Evolutionary conservation across 2,329 filamentous ascomycete species (phyloP).

Genomic region (Neopestalotiopsis clavispora): DNA sequence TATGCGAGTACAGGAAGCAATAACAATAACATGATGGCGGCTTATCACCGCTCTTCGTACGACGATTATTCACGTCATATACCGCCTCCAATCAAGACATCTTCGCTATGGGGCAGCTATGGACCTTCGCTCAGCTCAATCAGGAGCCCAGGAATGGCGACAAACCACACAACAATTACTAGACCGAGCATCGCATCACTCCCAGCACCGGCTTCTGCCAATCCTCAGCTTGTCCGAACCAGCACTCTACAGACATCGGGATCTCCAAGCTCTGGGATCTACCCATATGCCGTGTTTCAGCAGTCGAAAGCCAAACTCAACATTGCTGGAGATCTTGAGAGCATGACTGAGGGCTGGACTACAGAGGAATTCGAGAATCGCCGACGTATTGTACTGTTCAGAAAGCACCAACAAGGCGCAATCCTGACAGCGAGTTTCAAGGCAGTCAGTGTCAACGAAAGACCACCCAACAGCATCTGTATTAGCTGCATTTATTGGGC

Average conservation of each 20-base stretch:
- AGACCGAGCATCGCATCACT: slow-evolving; percentile 53
- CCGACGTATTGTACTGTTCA: slow-evolving; percentile 87
- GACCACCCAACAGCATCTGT: slow-evolving; percentile 83
- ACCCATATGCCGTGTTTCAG: slow-evolving; percentile 81
- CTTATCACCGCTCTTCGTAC: slow-evolving; percentile 59
- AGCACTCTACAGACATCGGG: slow-evolving; percentile 53
- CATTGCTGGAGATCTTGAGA: slow-evolving; percentile 82
- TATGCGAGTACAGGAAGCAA: slow-evolving; percentile 39
- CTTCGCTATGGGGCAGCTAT: slow-evolving; percentile 50
- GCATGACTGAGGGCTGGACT: slow-evolving; percentile 85
- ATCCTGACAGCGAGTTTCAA: slow-evolving; percentile 83
- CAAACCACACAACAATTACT: slow-evolving; percentile 44
- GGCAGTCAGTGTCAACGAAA: slow-evolving; percentile 77
- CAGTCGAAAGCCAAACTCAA: slow-evolving; percentile 80
- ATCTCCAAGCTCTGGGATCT: slow-evolving; percentile 58
- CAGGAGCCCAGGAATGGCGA: slow-evolving; percentile 42
- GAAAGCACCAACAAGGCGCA: slow-evolving; percentile 79
- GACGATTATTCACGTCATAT: slow-evolving; percentile 49
- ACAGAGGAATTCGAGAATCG: slow-evolving; percentile 79
- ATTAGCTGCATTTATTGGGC: slow-evolving; percentile 98
- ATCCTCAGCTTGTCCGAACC: slow-evolving; percentile 59
- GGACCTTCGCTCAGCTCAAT: slow-evolving; percentile 44
- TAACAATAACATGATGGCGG: slow-evolving; percentile 58
- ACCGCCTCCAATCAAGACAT: slow-evolving; percentile 41
- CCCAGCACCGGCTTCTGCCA: slow-evolving; percentile 49